Evolutionary conservation across 129 eudicot genomes (phyloP).

Genomic region (Lonicera japonica): DNA sequence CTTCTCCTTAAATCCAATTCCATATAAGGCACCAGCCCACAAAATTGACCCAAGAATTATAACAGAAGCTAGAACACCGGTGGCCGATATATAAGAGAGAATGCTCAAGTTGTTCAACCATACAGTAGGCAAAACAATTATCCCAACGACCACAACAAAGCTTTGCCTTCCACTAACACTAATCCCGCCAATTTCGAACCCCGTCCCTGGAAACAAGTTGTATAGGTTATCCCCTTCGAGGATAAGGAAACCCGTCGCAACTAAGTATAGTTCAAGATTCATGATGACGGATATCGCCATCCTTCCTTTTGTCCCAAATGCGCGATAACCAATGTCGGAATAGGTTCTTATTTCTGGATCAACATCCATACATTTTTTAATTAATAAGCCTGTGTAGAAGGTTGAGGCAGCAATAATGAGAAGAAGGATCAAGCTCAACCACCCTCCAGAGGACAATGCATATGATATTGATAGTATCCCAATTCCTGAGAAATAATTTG

Average conservation of each 20-base stretch:
- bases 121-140: slow-evolving; percentile 31
- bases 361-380: slow-evolving; percentile 37
- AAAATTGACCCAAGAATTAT: slow-evolving; percentile 24
- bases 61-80: slow-evolving; percentile 31
- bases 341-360: slow-evolving; percentile 33
- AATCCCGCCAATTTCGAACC: slow-evolving; percentile 15
- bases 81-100: slow-evolving; percentile 30
- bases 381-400: slow-evolving; percentile 37
- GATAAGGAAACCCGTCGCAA: slow-evolving; percentile 33
- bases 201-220: slow-evolving; percentile 21
- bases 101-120: slow-evolving; percentile 27
- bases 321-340: slow-evolving; percentile 36
- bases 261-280: slow-evolving; percentile 36
- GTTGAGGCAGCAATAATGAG: slow-evolving; percentile 24
- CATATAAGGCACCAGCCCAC: slow-evolving; percentile 26
- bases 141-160: slow-evolving; percentile 18
- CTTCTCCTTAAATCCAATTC: slow-evolving; percentile 27
- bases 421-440: slow-evolving; percentile 52
- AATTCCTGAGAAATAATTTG: slow-evolving; percentile 37
- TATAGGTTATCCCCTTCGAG: slow-evolving; percentile 33
- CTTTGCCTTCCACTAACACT: slow-evolving; percentile 20
- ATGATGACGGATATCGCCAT: slow-evolving; percentile 21
- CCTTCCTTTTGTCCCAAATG: slow-evolving; percentile 31
- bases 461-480: slow-evolving; percentile 48
- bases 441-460: slow-evolving; percentile 59